Conservation (phyloP, 83 land plant genomes). For the Diphasiastrum complanatum region DNA sequence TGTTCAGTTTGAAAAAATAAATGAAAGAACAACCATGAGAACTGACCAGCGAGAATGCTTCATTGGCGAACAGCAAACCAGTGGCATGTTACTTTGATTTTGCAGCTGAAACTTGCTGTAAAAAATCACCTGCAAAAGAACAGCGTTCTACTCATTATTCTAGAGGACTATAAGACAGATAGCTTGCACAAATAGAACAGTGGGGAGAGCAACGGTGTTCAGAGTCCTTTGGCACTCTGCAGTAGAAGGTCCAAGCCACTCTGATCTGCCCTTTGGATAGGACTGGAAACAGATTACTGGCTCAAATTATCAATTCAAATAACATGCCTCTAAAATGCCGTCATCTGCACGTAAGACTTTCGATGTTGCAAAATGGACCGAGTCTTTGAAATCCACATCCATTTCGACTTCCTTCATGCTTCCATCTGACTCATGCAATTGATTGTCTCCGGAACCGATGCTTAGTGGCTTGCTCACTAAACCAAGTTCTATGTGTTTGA, state of each 20-base stretch:
- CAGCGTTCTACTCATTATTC: neutral
- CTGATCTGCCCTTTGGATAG: slow-evolving; percentile 1
- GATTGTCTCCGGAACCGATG: slow-evolving; percentile 51
- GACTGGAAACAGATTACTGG: neutral
- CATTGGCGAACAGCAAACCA: slow-evolving; percentile 44
- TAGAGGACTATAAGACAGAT: neutral
- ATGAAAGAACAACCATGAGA: neutral
- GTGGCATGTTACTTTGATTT: slow-evolving; percentile 54
- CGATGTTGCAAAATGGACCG: slow-evolving; percentile 48
- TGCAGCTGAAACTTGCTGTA: slow-evolving; percentile 52
- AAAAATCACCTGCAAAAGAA: slow-evolving; percentile 46
- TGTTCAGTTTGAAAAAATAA: neutral
- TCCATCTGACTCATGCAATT: slow-evolving; percentile 31
- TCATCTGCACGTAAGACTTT: slow-evolving; percentile 56
- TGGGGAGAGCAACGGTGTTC: neutral
- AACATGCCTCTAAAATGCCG: slow-evolving; percentile 69
- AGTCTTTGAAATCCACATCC: slow-evolving; percentile 63
- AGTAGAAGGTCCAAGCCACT: neutral
- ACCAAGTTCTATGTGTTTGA: slow-evolving; percentile 40
- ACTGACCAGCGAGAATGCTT: slow-evolving; percentile 28
- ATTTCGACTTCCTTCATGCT: slow-evolving; percentile 43
- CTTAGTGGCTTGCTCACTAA: slow-evolving; percentile 57
- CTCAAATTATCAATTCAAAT: neutral
- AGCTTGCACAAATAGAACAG: neutral
- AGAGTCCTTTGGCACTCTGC: too few species aligned